Percentiles rank a stretch among this genome's conserved stretches.
These are phyloP conservation scores for Sugiyamaella boreocaroliniensis DNA, from an alignment of 805 yeast genomes.

Conservation along the genomic window DNA sequence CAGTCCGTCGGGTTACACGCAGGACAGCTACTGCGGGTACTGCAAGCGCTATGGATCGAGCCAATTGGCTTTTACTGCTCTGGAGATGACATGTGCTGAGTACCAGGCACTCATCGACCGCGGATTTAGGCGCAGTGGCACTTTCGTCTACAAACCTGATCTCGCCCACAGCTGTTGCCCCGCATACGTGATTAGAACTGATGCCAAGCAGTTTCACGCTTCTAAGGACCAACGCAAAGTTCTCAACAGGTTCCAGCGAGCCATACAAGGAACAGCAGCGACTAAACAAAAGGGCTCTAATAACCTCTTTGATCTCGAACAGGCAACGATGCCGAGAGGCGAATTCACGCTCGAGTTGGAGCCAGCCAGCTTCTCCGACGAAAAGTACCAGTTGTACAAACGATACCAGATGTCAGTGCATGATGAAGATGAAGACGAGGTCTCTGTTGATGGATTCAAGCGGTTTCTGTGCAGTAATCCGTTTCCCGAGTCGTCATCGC, in stretches of 20 bases:
- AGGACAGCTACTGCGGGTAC: conserved; percentile 54
- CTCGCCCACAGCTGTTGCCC: conserved; percentile 69
- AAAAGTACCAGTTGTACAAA: conserved; percentile 46
- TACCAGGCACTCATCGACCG: conserved; percentile 62
- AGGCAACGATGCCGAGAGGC: conserved; percentile 31
- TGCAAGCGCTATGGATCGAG: conserved; percentile 43
- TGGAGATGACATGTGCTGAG: conserved; percentile 41
- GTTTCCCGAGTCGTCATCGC: conserved; percentile 31
- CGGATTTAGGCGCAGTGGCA: conserved; percentile 79
- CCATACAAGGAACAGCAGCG: not conserved
- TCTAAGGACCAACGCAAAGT: conserved; percentile 62
- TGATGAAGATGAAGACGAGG: conserved; percentile 46
- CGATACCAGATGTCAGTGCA: conserved; percentile 71
- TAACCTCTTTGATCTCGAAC: conserved; percentile 31
- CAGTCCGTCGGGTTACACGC: conserved; percentile 6
- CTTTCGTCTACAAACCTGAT: conserved; percentile 60
- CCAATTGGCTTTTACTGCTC: conserved; percentile 33
- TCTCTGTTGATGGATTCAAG: conserved; percentile 44
- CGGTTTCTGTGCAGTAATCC: conserved; percentile 68
- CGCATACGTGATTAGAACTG: conserved; percentile 68
- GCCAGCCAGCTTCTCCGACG: conserved; percentile 44
- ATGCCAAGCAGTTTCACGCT: conserved; percentile 38
- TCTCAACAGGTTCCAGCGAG: conserved; percentile 48
- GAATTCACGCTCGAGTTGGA: conserved; percentile 42
- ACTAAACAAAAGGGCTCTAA: conserved; percentile 18